phyloP scores from a whole-genome alignment of 805 yeast genomes.

The Zygosaccharomyces bailii region DNA sequence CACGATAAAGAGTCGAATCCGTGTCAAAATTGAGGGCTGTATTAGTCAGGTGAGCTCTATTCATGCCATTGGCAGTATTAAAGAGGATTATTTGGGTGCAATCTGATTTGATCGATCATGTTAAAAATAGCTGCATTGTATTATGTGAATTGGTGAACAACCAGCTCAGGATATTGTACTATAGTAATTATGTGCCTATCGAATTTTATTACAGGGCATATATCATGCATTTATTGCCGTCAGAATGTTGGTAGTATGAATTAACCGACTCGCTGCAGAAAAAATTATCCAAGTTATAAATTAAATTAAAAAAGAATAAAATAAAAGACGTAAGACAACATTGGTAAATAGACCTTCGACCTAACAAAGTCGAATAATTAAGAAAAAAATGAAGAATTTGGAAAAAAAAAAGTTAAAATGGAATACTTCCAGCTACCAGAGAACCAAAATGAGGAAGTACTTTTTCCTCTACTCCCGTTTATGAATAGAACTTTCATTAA shows the following conservation, averaged over 20 bases:
- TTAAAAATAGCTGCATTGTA: neutral
- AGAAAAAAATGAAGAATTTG: neutral
- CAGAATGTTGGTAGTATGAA: neutral
- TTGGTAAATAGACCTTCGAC: neutral
- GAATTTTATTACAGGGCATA: neutral
- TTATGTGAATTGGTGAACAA: neutral
- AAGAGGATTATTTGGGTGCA: slow-evolving; percentile 96
- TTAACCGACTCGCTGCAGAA: neutral
- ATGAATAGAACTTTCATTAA: no score
- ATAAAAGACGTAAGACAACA: slow-evolving; percentile 1
- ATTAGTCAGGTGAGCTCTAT: slow-evolving; percentile 96
- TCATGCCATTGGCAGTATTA: slow-evolving; percentile 95
- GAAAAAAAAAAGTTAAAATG: neutral
- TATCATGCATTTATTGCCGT: neutral
- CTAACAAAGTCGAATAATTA: neutral
- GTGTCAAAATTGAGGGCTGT: slow-evolving; percentile 95
- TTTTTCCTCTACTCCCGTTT: no score
- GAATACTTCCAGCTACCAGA: no score
- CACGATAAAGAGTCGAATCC: slow-evolving; percentile 87
- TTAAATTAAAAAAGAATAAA: neutral
- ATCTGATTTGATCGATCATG: slow-evolving; percentile 21
- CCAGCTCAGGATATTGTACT: neutral
- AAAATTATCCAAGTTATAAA: neutral
- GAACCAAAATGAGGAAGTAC: no score
- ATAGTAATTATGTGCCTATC: neutral